Percentiles rank a stretch among this genome's conserved stretches.
phyloP scores from a whole-genome alignment of 2,329 filamentous ascomycete species.

The Nigrospora sphaerica region DNA sequence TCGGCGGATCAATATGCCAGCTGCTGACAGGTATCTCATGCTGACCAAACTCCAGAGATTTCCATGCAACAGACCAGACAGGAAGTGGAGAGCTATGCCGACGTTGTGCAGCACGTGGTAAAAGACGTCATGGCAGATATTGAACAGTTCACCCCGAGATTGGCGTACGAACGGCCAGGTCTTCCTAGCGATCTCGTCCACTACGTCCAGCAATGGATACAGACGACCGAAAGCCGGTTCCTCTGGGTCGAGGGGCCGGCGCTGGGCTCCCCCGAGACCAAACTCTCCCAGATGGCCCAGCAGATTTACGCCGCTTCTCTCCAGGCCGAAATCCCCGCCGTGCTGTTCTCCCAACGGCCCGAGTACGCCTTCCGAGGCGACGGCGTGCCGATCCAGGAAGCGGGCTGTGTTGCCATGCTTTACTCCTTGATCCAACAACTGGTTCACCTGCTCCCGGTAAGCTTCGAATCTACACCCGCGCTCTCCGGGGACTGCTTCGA shows the following conservation, averaged over 20 bases:
- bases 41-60: neutral
- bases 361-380: neutral
- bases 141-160: too few species aligned
- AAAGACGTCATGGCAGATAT: neutral
- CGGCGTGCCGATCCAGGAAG: neutral
- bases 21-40: too few species aligned
- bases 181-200: neutral
- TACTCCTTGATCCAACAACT: constrained; percentile 2
- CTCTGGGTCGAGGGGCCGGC: constrained; percentile 3
- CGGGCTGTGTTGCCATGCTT: neutral
- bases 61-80: too few species aligned
- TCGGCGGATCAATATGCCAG: too few species aligned
- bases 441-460: neutral
- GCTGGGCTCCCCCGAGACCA: neutral
- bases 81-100: neutral
- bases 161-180: neutral
- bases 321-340: neutral
- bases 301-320: neutral
- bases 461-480: neutral
- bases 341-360: constrained; percentile 1
- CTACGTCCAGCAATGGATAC: neutral
- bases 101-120: neutral
- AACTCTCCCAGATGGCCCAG: neutral
- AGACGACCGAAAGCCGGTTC: neutral
- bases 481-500: neutral